Evolutionary conservation across 352 stramenopile species (phyloP).

Genomic region (Pseudoperonospora humuli): DNA sequence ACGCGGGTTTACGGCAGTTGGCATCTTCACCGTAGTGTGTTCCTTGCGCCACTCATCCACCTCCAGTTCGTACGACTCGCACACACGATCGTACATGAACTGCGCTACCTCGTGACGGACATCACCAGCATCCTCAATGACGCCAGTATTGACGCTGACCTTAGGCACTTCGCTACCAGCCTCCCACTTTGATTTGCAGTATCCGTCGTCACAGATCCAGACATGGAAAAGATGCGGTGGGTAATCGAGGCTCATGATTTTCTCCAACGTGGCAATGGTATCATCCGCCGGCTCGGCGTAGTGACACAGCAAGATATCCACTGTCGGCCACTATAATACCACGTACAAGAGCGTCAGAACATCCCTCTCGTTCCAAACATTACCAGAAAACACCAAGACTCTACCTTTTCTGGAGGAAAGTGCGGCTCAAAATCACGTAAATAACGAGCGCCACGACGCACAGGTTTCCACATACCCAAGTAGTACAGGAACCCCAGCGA

Average conservation of each 20-base stretch:
- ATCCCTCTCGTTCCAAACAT: too few relatives aligned
- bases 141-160: conserved; percentile 50
- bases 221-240: conserved; percentile 60
- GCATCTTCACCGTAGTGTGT: conserved; percentile 64
- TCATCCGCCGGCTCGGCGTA: conserved; percentile 72
- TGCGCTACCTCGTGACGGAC: conserved; percentile 63
- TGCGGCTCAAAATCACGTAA: conserved; percentile 61
- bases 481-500: conserved; percentile 64
- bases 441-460: conserved; percentile 61
- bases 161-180: conserved; percentile 36
- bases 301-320: conserved; percentile 72
- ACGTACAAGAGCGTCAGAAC: neutral
- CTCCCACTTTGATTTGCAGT: conserved; percentile 65
- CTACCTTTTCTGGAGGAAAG: conserved; percentile 46
- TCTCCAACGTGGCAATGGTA: conserved; percentile 65
- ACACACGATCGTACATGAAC: conserved; percentile 72
- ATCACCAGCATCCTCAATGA: conserved; percentile 68
- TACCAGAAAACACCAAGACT: too few relatives aligned
- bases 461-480: conserved; percentile 72
- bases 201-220: conserved; percentile 72
- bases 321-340: conserved; percentile 53
- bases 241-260: conserved; percentile 73
- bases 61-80: conserved; percentile 57
- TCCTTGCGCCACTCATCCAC: conserved; percentile 68
- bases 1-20: conserved; percentile 36